These are phyloP conservation scores for Ramicandelaber brevisporus DNA, from an alignment of 192 early-diverging fungal species.

Conservation along the genomic window DNA sequence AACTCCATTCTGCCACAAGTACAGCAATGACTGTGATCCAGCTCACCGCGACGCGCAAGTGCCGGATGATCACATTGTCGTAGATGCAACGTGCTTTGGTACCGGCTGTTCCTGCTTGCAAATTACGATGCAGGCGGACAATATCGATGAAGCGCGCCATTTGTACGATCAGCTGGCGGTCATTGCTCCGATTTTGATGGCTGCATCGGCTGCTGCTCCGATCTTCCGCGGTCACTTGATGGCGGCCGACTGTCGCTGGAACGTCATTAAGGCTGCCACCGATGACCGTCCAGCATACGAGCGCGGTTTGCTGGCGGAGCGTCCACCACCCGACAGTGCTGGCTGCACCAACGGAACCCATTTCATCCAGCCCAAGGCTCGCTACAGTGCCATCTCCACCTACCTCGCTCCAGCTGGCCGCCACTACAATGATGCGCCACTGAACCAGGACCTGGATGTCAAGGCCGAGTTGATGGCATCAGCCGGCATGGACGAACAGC, in stretches of 20 bases:
- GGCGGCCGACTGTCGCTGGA: constrained; percentile 94
- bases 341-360: too few relatives aligned
- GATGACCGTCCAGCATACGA: constrained; percentile 85
- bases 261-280: constrained; percentile 75
- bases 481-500: constrained; percentile 62
- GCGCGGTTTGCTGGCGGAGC: too few relatives aligned
- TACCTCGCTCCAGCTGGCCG: constrained; percentile 48
- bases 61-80: constrained; percentile 73
- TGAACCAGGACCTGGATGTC: constrained; percentile 59
- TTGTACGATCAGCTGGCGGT: constrained; percentile 89
- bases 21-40: constrained; percentile 16
- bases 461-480: constrained; percentile 33
- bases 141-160: constrained; percentile 68
- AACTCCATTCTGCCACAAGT: constrained; percentile 47
- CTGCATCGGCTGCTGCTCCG: constrained; percentile 73
- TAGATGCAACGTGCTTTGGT: constrained; percentile 97
- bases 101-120: constrained; percentile 97
- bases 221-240: constrained; percentile 83
- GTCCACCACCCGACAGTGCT: too few relatives aligned
- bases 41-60: constrained; percentile 38
- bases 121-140: constrained; percentile 90
- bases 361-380: constrained; percentile 78
- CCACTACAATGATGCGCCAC: constrained; percentile 73
- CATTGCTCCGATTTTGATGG: constrained; percentile 81
- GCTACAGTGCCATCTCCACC: constrained; percentile 86